phyloP scores from a whole-genome alignment of 2,329 filamentous ascomycete genomes.

The Talaromyces verruculosus region DNA sequence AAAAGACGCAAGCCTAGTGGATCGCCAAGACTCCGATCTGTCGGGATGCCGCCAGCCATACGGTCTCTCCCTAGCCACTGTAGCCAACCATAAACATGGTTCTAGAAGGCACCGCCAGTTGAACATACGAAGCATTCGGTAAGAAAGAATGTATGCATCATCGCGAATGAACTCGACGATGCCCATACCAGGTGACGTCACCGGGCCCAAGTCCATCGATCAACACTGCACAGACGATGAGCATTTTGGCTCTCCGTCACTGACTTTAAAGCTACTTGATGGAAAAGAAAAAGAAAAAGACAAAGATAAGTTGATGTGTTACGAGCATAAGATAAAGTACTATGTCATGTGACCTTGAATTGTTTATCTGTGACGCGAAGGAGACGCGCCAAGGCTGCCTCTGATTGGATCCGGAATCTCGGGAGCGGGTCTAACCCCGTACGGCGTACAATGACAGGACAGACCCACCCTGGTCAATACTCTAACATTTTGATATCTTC shows the following conservation, averaged over 20 bases:
- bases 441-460: background rate
- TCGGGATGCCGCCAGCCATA: background rate
- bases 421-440: background rate
- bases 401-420: background rate
- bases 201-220: background rate
- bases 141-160: background rate
- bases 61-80: background rate
- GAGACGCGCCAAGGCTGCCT: background rate
- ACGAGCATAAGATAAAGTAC: background rate
- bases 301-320: background rate
- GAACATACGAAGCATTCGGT: background rate
- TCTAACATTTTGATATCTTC: background rate
- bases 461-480: background rate
- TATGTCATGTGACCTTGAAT: background rate
- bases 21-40: constrained; percentile 5
- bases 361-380: background rate
- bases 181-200: background rate
- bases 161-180: background rate
- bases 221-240: background rate
- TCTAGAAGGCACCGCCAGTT: background rate
- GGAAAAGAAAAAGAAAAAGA: background rate
- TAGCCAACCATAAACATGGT: background rate
- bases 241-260: background rate
- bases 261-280: background rate
- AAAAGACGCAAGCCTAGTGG: background rate